A percentile compares a stretch with the other conserved stretches of the same genome.
Evolutionary conservation across 805 yeast species (phyloP).

Genomic region (Lipomyces kockii): DNA sequence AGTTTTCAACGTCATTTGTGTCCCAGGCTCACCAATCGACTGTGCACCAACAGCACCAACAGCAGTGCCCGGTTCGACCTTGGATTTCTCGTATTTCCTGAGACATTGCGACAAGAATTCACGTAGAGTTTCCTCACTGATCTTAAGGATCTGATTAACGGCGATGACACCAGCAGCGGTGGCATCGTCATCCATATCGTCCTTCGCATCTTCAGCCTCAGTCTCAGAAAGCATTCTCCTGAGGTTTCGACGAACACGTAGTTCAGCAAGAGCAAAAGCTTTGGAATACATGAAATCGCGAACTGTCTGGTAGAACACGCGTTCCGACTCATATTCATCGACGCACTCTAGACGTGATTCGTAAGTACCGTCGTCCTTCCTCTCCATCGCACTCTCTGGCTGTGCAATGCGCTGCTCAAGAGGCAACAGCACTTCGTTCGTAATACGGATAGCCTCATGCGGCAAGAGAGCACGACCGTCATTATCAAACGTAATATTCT

Average conservation of each 20-base stretch:
- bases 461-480: conserved; percentile 67
- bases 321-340: conserved; percentile 86
- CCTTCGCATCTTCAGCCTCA: conserved; percentile 47
- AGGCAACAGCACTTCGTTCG: conserved; percentile 63
- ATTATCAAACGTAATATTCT: conserved; percentile 66
- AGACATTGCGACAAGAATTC: conserved; percentile 78
- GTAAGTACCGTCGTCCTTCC: conserved; percentile 46
- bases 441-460: conserved; percentile 62
- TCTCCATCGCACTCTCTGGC: conserved; percentile 61
- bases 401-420: conserved; percentile 58
- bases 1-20: conserved; percentile 95
- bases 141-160: conserved; percentile 55
- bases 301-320: conserved; percentile 79
- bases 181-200: conserved; percentile 46
- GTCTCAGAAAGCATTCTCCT: conserved; percentile 53
- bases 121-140: conserved; percentile 62
- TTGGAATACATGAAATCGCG: conserved; percentile 64
- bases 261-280: conserved; percentile 59
- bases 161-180: conserved; percentile 39
- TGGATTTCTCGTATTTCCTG: conserved; percentile 81
- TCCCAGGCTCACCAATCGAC: conserved; percentile 99
- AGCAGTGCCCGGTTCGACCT: conserved; percentile 98
- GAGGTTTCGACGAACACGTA: conserved; percentile 61
- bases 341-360: conserved; percentile 52
- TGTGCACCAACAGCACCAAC: conserved; percentile 99